A percentile compares a stretch with the other conserved stretches of the same genome.
Conservation (phyloP, 805 yeast genomes). For the Starmera caribaea region DNA sequence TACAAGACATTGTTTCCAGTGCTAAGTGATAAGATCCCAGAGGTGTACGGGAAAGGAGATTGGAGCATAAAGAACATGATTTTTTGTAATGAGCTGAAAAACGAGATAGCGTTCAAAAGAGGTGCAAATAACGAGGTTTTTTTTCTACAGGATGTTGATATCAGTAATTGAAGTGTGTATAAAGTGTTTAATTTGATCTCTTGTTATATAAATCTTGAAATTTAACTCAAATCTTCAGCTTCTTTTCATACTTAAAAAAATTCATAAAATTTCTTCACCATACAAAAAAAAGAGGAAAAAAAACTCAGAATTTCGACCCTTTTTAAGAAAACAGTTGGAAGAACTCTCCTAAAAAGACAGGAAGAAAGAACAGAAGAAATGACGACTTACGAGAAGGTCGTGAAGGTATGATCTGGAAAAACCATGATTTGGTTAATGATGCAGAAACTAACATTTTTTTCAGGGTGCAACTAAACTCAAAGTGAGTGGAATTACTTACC, state of each 20-base stretch:
- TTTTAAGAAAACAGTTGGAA: too few species aligned
- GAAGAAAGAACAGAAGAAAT: conserved; percentile 24
- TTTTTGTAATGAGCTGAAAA: conserved; percentile 42
- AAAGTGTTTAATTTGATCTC: too few species aligned
- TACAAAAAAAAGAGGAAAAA: too few species aligned
- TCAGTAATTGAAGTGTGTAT: background rate
- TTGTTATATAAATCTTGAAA: too few species aligned
- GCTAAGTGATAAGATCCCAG: conserved; percentile 40
- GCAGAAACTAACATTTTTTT: conserved; percentile 3
- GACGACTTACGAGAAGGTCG: conserved; percentile 67
- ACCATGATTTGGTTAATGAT: background rate
- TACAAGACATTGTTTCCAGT: conserved; percentile 46
- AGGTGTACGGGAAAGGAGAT: conserved; percentile 40
- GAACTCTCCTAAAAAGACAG: too few species aligned
- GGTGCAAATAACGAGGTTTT: conserved; percentile 25
- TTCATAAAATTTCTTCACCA: too few species aligned
- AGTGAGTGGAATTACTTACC: conserved; percentile 5
- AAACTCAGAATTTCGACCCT: too few species aligned
- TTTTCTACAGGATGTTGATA: conserved; percentile 18
- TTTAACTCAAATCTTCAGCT: too few species aligned
- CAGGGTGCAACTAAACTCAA: conserved; percentile 64
- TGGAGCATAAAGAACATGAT: conserved; percentile 33
- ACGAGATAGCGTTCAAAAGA: conserved; percentile 36
- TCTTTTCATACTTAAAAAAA: too few species aligned
- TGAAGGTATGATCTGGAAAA: conserved; percentile 32